Evolutionary conservation across 2,329 filamentous ascomycete species (phyloP).

Genomic region (Apiospora aurea): DNA sequence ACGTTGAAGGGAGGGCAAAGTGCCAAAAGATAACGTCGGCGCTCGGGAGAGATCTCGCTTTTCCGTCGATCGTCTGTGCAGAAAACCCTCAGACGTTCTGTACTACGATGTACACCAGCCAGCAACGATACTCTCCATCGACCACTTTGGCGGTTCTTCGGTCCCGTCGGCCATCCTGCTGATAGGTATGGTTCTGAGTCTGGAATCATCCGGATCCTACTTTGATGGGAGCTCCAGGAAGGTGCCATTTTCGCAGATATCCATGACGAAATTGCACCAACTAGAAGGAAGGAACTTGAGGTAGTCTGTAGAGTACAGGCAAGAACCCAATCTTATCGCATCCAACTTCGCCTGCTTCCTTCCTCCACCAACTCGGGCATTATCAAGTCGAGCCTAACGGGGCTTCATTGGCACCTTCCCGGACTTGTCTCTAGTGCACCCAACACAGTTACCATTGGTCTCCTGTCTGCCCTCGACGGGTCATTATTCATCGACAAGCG

Average conservation of each 20-base stretch:
- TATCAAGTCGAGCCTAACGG: background rate
- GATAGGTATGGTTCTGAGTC: background rate
- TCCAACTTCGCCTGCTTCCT: background rate
- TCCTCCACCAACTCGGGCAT: background rate
- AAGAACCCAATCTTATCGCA: background rate
- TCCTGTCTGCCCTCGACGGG: background rate
- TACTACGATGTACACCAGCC: background rate
- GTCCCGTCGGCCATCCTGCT: background rate
- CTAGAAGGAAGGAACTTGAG: background rate
- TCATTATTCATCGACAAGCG: conserved; percentile 4
- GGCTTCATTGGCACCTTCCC: background rate
- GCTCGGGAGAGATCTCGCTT: background rate
- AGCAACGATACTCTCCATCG: background rate
- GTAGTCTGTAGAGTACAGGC: background rate
- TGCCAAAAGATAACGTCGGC: background rate
- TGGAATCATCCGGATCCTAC: background rate
- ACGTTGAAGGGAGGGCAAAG: background rate
- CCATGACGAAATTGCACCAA: background rate
- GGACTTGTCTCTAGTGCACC: background rate
- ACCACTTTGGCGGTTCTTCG: background rate
- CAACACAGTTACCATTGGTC: background rate
- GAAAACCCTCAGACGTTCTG: background rate
- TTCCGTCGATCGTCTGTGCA: background rate
- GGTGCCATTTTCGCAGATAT: background rate
- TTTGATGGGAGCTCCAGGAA: background rate